Conservation (phyloP, 2,329 filamentous ascomycete genomes). For the Talaromyces sp. region DNA sequence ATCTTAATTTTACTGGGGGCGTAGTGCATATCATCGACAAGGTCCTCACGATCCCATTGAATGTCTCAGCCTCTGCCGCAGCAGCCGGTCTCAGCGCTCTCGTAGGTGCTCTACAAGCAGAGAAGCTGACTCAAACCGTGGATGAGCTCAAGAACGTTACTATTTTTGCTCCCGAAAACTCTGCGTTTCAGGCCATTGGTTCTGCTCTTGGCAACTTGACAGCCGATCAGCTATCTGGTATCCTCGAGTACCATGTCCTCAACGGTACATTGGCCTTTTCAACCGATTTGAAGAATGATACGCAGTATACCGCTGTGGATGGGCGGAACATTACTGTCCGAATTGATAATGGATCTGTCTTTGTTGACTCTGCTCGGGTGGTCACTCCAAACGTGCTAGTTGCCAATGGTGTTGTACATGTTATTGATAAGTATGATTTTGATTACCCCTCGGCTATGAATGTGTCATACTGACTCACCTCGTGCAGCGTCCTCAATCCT, state of each 20-base stretch:
- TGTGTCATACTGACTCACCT: not conserved
- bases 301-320: not conserved
- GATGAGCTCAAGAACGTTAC: not conserved
- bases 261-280: slow-evolving; percentile 9
- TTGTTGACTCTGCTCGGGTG: slow-evolving; percentile 9
- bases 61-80: slow-evolving; percentile 7
- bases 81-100: slow-evolving; percentile 2
- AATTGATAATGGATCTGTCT: slow-evolving; percentile 10
- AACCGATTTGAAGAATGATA: slow-evolving; percentile 1
- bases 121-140: not conserved
- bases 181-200: slow-evolving; percentile 12
- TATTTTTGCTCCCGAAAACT: slow-evolving; percentile 8
- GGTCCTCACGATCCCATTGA: slow-evolving; percentile 8
- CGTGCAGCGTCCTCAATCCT: slow-evolving; percentile 8
- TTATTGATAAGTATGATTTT: slow-evolving; percentile 13
- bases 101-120: slow-evolving; percentile 3
- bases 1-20: slow-evolving; percentile 14
- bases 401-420: slow-evolving; percentile 13
- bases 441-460: not conserved
- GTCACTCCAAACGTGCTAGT: slow-evolving; percentile 6
- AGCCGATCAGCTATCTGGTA: slow-evolving; percentile 1
- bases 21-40: slow-evolving; percentile 15
- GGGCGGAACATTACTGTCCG: slow-evolving; percentile 4
- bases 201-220: slow-evolving; percentile 11
- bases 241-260: slow-evolving; percentile 12